A percentile compares a stretch with the other conserved stretches of the same genome.
Conservation (phyloP, 768 basidiomycete genomes). For the Sutorius australiensis region DNA sequence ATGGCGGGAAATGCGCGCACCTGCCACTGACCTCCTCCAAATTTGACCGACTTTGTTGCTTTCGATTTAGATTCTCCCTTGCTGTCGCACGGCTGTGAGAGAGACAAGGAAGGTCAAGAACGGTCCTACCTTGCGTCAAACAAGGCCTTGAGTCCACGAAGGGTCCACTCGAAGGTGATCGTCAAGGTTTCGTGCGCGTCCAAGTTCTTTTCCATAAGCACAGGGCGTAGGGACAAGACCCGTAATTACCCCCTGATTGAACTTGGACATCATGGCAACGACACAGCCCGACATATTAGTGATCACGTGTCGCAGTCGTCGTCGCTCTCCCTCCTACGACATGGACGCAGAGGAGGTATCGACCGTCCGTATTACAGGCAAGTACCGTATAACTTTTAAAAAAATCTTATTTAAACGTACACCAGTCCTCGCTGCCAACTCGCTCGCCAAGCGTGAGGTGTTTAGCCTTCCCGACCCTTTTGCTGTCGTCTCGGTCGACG, state of each 20-base stretch:
- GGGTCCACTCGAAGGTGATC: slow-evolving; percentile 73
- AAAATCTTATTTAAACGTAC: no score
- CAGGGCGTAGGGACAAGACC: background rate
- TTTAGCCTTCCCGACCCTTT: slow-evolving; percentile 85
- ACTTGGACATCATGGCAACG: no score
- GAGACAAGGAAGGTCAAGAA: no score
- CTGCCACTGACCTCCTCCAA: slow-evolving; percentile 77
- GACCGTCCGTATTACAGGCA: slow-evolving; percentile 28
- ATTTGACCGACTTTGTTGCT: slow-evolving; percentile 69
- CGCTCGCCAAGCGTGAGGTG: slow-evolving; percentile 72
- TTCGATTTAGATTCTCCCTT: slow-evolving; percentile 78
- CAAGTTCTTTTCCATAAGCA: slow-evolving; percentile 27
- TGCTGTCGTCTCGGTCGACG: slow-evolving; percentile 83
- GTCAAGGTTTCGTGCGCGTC: slow-evolving; percentile 52
- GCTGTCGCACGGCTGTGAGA: slow-evolving; percentile 24
- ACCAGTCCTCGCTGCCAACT: slow-evolving; percentile 72
- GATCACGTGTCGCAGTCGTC: background rate
- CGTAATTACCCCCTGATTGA: background rate
- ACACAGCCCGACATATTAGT: no score
- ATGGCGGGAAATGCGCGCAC: slow-evolving; percentile 28
- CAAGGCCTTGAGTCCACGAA: slow-evolving; percentile 62
- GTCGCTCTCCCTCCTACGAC: background rate
- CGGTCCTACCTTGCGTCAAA: slow-evolving; percentile 61
- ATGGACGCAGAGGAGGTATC: slow-evolving; percentile 21
- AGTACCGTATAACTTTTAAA: background rate